Base-by-base conservation (phyloP, 1,284 basidiomycete species). In the Apiotrichum montevideense region DNA sequence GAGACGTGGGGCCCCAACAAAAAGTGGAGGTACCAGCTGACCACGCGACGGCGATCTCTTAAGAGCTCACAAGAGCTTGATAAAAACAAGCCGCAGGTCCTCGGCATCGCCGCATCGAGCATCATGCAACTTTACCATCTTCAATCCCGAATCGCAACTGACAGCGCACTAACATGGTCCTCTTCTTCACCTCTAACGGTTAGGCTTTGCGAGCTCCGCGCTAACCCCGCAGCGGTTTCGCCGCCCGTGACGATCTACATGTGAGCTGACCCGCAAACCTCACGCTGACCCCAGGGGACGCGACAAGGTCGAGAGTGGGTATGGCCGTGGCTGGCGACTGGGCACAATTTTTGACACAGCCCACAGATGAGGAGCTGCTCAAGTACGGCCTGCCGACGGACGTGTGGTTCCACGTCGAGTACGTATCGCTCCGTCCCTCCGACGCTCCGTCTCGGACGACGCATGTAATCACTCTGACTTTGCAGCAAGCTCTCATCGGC, bases 251-350 rank as follows among this genome's bases (percentile, higher is more conserved):
- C 79, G 21, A 81, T 96, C 58, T 96, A 95, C 78, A 95, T 96
- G 77, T 76, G 47, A 52, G 72, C 51, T 59, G 14, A 15, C 21
- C 10, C 11, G n/a, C 37, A 4, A 9, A 39, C 8, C 59, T 61
- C 40, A 61, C 59, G 29, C 29, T 29, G 29, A 2, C 45, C 14
- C 14, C 45, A 77, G 77, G 90, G 95, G 95, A 41, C 86, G 85
- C 70, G 95, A 98, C 81, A 98, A 98, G 78, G 86, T 89, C 61
- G 93, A 95, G 80, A 96, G 92, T 94, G 69, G 66, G 86, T 79
- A 29, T 10, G 13, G 10, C 11, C 7, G 13, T 51, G 44, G 8
- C 21, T 13, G n/a, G 35, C 13, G n/a, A 10, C 6, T 10, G 41
- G 9, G 14, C 29, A 29, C 29, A 29, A 29, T 29, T 29, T 29